Evolutionary conservation across 2,329 filamentous ascomycete species (phyloP).

Genomic region (Trichophyton verrucosum): DNA sequence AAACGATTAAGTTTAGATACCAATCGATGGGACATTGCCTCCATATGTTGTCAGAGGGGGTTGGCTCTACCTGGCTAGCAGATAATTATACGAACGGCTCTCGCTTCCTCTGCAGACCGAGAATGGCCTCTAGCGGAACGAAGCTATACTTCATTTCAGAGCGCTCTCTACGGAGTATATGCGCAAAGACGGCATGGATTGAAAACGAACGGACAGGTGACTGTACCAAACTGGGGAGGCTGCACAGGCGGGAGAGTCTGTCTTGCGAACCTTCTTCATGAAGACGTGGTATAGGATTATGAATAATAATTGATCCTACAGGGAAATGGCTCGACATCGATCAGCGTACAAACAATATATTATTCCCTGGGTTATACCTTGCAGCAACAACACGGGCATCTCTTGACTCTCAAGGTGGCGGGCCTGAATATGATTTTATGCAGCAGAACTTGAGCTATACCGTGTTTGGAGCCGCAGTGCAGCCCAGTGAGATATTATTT

Average conservation of each 20-base stretch:
- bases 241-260: not conserved
- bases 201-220: not conserved
- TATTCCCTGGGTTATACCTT: not conserved
- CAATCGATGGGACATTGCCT: not conserved
- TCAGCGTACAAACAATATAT: not conserved
- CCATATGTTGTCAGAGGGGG: not conserved
- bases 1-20: not conserved
- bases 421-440: not conserved
- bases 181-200: not conserved
- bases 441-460: not conserved
- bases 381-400: not conserved
- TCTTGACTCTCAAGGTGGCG: not conserved
- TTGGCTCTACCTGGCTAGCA: not conserved
- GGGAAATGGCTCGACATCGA: not conserved
- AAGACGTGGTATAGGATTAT: not conserved
- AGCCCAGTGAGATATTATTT: not conserved
- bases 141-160: not conserved
- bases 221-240: not conserved
- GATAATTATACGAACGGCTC: not conserved
- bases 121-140: not conserved
- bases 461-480: conserved; percentile 2
- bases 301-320: not conserved
- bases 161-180: not conserved
- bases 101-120: not conserved
- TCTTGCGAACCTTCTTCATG: not conserved